These are phyloP conservation scores for Schwanniomyces yamadae DNA, from an alignment of 805 yeast genomes.

Conservation along the genomic window DNA sequence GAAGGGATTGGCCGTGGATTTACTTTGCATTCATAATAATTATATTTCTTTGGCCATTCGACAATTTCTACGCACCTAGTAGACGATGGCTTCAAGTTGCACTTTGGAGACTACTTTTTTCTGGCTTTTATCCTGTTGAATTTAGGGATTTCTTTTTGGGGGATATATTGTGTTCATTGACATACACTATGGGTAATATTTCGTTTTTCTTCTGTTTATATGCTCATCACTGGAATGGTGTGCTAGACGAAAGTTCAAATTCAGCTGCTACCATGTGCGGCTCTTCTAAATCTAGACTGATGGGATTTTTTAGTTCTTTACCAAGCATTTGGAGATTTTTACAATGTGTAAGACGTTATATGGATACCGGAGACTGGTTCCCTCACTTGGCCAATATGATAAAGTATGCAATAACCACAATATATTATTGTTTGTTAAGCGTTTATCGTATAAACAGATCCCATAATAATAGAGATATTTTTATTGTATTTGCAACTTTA, in stretches of 20 bases:
- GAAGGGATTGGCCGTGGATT: constrained; percentile 78
- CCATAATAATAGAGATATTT: constrained; percentile 47
- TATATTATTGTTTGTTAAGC: constrained; percentile 72
- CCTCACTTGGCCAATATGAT: constrained; percentile 90
- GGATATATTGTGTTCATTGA: constrained; percentile 83
- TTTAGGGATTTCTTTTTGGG: constrained; percentile 93
- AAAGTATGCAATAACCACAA: constrained; percentile 67
- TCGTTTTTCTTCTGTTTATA: constrained; percentile 86
- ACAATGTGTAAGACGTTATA: constrained; percentile 88
- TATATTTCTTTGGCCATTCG: constrained; percentile 60
- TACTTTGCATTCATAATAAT: constrained; percentile 55
- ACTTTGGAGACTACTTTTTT: constrained; percentile 65
- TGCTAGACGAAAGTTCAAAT: constrained; percentile 37
- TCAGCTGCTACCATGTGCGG: constrained; percentile 55
- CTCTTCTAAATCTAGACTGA: constrained; percentile 64
- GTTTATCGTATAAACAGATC: constrained; percentile 64
- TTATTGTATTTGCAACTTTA: constrained; percentile 70
- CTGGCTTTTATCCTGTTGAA: constrained; percentile 93
- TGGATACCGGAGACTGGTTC: constrained; percentile 93
- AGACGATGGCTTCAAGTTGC: constrained; percentile 78
- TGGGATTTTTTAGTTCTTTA: constrained; percentile 82
- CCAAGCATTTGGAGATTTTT: constrained; percentile 90
- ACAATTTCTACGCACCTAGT: constrained; percentile 55
- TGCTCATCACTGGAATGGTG: constrained; percentile 64
- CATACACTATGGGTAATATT: constrained; percentile 82